Conservation (phyloP, 768 basidiomycete species). For the Suillus paluster region DNA sequence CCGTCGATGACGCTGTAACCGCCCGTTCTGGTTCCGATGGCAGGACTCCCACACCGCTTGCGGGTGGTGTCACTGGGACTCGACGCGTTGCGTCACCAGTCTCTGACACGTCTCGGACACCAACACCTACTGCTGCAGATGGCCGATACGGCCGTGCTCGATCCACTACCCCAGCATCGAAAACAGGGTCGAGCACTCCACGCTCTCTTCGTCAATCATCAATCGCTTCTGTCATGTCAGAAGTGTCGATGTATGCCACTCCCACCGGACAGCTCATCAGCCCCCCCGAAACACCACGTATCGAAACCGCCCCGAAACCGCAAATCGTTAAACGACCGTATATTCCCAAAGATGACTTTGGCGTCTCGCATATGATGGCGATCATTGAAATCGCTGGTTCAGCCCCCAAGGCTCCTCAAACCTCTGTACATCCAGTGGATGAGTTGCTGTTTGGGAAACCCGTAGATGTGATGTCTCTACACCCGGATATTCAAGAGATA, state of each 20-base stretch:
- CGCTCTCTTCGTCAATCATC: constrained; percentile 62
- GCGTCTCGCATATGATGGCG: constrained; percentile 84
- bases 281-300: constrained; percentile 25
- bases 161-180: constrained; percentile 29
- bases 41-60: constrained; percentile 37
- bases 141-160: constrained; percentile 21
- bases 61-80: constrained; percentile 12
- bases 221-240: constrained; percentile 76
- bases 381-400: constrained; percentile 73
- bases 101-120: constrained; percentile 29
- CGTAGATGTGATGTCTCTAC: constrained; percentile 63
- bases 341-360: constrained; percentile 83
- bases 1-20: constrained; percentile 44
- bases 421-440: constrained; percentile 65
- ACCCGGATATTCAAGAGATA: constrained; percentile 73
- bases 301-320: constrained; percentile 33
- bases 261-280: constrained; percentile 36
- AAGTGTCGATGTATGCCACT: constrained; percentile 52
- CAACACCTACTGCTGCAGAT: constrained; percentile 29
- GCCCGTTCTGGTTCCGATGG: constrained; percentile 19
- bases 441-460: constrained; percentile 73
- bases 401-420: constrained; percentile 38
- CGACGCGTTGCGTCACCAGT: constrained; percentile 28
- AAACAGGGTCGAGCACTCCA: constrained; percentile 34
- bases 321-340: constrained; percentile 48